Evolutionary conservation across 495 filamentous ascomycete genomes (phyloP).

Genomic region (Penicillium desertorum): DNA sequence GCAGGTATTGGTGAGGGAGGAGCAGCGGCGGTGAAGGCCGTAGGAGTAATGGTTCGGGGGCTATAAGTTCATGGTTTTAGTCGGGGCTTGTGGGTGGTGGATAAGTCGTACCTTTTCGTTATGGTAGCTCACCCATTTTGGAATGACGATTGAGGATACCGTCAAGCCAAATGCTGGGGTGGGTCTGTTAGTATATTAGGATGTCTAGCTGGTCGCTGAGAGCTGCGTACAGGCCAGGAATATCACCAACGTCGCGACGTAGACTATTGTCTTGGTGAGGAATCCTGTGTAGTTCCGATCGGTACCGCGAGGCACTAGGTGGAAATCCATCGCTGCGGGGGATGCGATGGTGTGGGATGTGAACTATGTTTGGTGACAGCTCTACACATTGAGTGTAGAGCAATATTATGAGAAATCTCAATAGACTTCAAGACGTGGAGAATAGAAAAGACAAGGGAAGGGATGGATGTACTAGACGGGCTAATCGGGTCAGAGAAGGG

Average conservation of each 20-base stretch:
- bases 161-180: constrained; percentile 76
- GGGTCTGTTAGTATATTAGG: constrained; percentile 5
- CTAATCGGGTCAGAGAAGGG: constrained; percentile 1
- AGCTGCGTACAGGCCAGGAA: constrained; percentile 59
- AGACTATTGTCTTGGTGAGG: constrained; percentile 55
- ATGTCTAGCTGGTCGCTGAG: not conserved
- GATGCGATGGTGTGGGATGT: not conserved
- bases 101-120: constrained; percentile 52
- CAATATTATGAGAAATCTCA: not conserved
- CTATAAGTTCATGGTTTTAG: constrained; percentile 18
- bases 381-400: constrained; percentile 10
- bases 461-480: not conserved
- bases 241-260: constrained; percentile 54
- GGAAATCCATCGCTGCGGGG: constrained; percentile 40
- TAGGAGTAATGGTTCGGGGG: constrained; percentile 61
- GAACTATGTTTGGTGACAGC: not conserved
- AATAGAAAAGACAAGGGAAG: not conserved
- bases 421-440: not conserved
- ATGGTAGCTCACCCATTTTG: constrained; percentile 77
- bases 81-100: not conserved
- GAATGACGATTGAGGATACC: constrained; percentile 68
- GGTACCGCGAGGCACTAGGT: constrained; percentile 41
- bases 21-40: constrained; percentile 81
- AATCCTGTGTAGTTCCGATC: constrained; percentile 51
- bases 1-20: constrained; percentile 58